Base-by-base conservation (phyloP, 129 eudicot species). In the Ambrosia artemisiifolia region DNA sequence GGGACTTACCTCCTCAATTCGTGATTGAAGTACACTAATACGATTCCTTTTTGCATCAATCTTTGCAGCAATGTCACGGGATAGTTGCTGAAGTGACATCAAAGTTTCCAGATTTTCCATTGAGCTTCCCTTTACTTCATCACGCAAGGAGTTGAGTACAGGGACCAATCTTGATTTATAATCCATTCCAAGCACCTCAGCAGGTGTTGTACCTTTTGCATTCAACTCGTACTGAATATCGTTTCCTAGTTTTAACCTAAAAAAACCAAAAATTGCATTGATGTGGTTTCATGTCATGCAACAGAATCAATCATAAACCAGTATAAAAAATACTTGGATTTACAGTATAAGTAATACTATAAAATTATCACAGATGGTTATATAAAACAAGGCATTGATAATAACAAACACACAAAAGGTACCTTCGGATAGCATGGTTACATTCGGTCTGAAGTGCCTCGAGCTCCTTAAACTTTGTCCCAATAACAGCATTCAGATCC, bases 401-500 rank as follows among this genome's bases (percentile, higher is more conserved):
- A 24, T 24, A 24, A 24, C 28, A 24, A 24, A 14, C 24, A 19
- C 30, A 32, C 51, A 42, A 63, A 42, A 74, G 66, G 51, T 59
- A 92, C 98, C 91, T 89, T 60, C 77, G 65, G 67, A 87, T 69
- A 73, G 92, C 87, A 82, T 92, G 92, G 71, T 92, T 92, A 83
- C 88, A 78, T 59, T 94, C 97, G 18, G 84, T 84, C 62, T 80
- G 81, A 17, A 80, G 85, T 32, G 73, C 74, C 85, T 90, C 89
- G 3, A 94, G 93, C 80, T 90, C 97, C 85, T 94, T 85, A 20
- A 80, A 74, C 79, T 83, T 84, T 13, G 85, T 83, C 75, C 96
- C 89, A 5, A 83, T 84, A 2, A 40, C 76, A 34, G 76, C 60
- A 59, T 85, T 86, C 61, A 87, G 81, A 62, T 80, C 90, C 95